Evolutionary conservation across 805 yeast genomes (phyloP).

Genomic region (Saccharomycopsis fibuligera): DNA sequence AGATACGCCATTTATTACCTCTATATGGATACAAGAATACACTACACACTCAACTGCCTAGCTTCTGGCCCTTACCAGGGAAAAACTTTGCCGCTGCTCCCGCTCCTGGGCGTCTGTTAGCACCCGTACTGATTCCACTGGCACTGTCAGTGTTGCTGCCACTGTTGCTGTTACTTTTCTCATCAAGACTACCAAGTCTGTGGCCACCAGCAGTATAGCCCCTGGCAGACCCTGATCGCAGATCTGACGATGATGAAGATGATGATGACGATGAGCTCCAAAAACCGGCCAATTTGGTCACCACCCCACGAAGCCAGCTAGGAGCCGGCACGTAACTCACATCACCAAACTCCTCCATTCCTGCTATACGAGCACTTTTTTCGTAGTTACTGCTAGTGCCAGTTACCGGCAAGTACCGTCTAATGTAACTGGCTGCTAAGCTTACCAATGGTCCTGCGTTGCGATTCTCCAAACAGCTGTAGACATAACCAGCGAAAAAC

Average conservation of each 20-base stretch:
- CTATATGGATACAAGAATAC: neutral
- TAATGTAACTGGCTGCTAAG: neutral
- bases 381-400: no score
- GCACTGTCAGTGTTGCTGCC: neutral
- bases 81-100: neutral
- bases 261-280: no score
- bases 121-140: neutral
- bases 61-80: neutral
- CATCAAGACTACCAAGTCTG: neutral
- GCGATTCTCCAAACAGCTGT: neutral
- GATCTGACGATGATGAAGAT: no score
- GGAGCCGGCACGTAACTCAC: neutral
- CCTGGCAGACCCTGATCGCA: neutral
- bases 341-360: neutral
- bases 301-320: neutral
- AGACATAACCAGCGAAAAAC: conserved; percentile 2
- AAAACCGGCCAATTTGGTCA: neutral
- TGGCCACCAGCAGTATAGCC: neutral
- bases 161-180: neutral
- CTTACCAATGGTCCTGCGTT: neutral
- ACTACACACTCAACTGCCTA: neutral
- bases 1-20: neutral
- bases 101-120: neutral
- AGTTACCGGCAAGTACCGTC: no score
- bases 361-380: neutral